A percentile compares a stretch with the other conserved stretches of the same genome.
phyloP scores from a whole-genome alignment of 805 yeast species.

The Saturnispora zaruensis region DNA sequence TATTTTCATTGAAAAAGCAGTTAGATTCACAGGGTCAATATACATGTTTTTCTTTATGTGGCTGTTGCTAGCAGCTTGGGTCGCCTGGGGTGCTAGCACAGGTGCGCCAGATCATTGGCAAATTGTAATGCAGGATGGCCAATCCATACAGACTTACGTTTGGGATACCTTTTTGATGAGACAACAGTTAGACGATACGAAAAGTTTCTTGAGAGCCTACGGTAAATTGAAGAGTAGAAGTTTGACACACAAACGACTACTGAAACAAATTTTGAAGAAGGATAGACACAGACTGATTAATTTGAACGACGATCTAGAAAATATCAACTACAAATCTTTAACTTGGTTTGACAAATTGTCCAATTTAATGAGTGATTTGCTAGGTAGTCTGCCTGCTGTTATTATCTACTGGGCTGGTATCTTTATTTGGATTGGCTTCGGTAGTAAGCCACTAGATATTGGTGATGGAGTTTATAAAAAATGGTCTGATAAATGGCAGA shows the following conservation, averaged over 20 bases:
- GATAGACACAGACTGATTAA: background rate
- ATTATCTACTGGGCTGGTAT: slow-evolving; percentile 32
- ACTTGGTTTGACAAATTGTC: slow-evolving; percentile 31
- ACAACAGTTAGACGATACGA: slow-evolving; percentile 29
- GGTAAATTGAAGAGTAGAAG: slow-evolving; percentile 27
- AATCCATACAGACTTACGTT: slow-evolving; percentile 31
- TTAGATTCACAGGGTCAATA: slow-evolving; percentile 16
- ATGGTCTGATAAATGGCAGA: slow-evolving; percentile 33
- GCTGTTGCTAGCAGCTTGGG: slow-evolving; percentile 17
- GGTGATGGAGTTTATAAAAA: slow-evolving; percentile 12
- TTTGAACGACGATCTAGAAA: slow-evolving; percentile 9
- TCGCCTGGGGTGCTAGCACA: slow-evolving; percentile 20
- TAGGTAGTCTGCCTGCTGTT: slow-evolving; percentile 29
- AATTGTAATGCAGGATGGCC: slow-evolving; percentile 35
- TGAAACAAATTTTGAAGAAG: background rate
- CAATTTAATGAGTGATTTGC: slow-evolving; percentile 17
- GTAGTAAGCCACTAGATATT: slow-evolving; percentile 21
- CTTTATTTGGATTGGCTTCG: slow-evolving; percentile 32
- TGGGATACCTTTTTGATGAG: slow-evolving; percentile 36
- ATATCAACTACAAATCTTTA: slow-evolving; percentile 17
- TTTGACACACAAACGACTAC: slow-evolving; percentile 17
- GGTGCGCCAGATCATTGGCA: slow-evolving; percentile 32
- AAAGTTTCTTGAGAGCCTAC: slow-evolving; percentile 20
- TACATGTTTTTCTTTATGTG: slow-evolving; percentile 23
- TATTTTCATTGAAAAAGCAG: slow-evolving; percentile 8